Evolutionary conservation across 306 rosid genomes (phyloP), one percentile per base, ranked within the genome.

Genomic region (Boehmeria nivea): DNA sequence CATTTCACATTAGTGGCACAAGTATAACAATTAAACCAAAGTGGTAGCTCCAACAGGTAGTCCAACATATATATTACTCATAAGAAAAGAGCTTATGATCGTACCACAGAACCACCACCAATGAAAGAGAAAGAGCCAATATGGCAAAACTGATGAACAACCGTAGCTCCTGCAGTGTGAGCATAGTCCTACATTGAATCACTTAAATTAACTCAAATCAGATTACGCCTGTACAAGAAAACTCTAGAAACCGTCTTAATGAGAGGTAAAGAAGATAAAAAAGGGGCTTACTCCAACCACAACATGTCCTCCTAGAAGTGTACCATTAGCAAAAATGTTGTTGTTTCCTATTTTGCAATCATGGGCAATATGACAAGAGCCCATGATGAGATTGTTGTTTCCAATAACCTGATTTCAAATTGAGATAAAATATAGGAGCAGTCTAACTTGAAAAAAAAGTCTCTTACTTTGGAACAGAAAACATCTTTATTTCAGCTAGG

Each of bases 21-120:
- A n/a, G n/a, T n/a, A n/a, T n/a, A n/a, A n/a, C n/a, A n/a, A n/a
- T n/a, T n/a, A n/a, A n/a, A n/a, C n/a, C n/a, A n/a, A n/a, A n/a
- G n/a, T n/a, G n/a, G n/a, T n/a, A n/a, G n/a, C n/a, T n/a, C n/a
- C n/a, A n/a, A n/a, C n/a, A n/a, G n/a, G n/a, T n/a, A n/a, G n/a
- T n/a, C n/a, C n/a, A n/a, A n/a, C n/a, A n/a, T n/a, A n/a, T n/a
- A n/a, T n/a, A n/a, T n/a, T n/a, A n/a, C n/a, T n/a, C n/a, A n/a
- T n/a, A n/a, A n/a, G n/a, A n/a, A n/a, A n/a, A n/a, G n/a, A n/a
- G n/a, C n/a, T n/a, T n/a, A n/a, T n/a, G n/a, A n/a, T n/a, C n/a
- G 36, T 87, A 91, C 98, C 95, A 84, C 87, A 4, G 99, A 82
- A 60, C 99, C 99, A 59, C 89, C 95, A 37, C 94, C 96, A 49